These are phyloP conservation scores for Schizophyllum amplum DNA, from an alignment of 1,284 basidiomycete species.

Conservation along the genomic window DNA sequence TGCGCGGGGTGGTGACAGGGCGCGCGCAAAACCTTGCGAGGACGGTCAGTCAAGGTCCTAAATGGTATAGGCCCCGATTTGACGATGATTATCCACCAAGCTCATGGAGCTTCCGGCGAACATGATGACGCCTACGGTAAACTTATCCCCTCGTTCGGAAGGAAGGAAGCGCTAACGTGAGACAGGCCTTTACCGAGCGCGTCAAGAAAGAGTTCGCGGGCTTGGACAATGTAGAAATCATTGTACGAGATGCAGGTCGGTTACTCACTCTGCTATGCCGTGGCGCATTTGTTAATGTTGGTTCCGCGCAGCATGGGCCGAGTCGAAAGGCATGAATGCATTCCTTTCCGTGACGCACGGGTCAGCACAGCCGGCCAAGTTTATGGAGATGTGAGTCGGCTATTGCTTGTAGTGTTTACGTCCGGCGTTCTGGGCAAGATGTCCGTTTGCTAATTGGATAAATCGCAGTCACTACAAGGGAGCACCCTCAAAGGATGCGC, in stretches of 20 bases:
- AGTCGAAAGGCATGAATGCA: constrained; percentile 76
- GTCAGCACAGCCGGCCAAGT: constrained; percentile 76
- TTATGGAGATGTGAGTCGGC: constrained; percentile 71
- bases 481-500: constrained; percentile 41
- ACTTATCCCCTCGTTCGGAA: neutral
- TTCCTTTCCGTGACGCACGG: constrained; percentile 88
- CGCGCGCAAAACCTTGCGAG: constrained; percentile 80
- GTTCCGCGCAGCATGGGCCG: constrained; percentile 58
- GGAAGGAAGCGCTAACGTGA: neutral
- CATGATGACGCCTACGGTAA: constrained; percentile 65
- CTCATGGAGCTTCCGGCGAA: constrained; percentile 83
- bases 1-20: constrained; percentile 64
- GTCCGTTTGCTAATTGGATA: constrained; percentile 1
- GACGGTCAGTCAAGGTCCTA: constrained; percentile 37
- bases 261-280: neutral
- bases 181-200: constrained; percentile 63
- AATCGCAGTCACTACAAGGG: constrained; percentile 71
- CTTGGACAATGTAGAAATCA: constrained; percentile 62
- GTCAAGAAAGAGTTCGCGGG: constrained; percentile 62
- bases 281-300: constrained; percentile 2
- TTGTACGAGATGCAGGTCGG: constrained; percentile 69
- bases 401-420: neutral
- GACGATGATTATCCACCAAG: constrained; percentile 24
- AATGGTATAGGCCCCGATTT: constrained; percentile 1
- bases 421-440: too few species aligned